These are phyloP conservation scores for Holtermanniella nyarrowii DNA, from an alignment of 768 basidiomycete genomes.

Conservation along the genomic window DNA sequence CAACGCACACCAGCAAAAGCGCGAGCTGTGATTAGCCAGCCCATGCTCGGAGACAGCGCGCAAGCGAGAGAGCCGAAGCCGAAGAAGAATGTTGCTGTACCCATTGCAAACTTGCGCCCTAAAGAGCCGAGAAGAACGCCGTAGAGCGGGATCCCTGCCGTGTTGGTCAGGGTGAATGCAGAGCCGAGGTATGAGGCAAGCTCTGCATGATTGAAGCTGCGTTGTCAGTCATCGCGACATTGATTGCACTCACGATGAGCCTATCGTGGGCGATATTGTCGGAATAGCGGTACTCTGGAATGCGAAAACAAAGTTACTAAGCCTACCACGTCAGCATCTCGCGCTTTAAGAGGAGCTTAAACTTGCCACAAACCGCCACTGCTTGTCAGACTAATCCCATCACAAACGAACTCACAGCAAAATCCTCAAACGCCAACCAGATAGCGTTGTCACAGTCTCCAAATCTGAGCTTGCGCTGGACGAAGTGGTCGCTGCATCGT, in stretches of 20 bases:
- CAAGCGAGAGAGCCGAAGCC: conserved; percentile 27
- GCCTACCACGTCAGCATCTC: conserved; percentile 9
- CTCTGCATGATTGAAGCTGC: conserved; percentile 36
- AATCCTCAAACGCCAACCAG: background rate
- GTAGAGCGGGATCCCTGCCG: conserved; percentile 37
- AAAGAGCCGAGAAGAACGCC: conserved; percentile 37
- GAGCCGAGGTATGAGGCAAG: conserved; percentile 34
- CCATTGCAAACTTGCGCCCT: conserved; percentile 33
- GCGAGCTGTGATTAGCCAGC: conserved; percentile 24
- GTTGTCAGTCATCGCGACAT: conserved; percentile 5
- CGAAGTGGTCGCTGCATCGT: too few species aligned
- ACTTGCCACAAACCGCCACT: background rate
- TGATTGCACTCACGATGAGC: conserved; percentile 1
- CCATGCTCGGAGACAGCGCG: conserved; percentile 22
- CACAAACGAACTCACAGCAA: background rate
- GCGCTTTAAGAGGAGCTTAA: background rate
- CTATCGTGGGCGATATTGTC: conserved; percentile 28
- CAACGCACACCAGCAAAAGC: conserved; percentile 28
- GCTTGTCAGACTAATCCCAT: background rate
- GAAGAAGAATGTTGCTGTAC: conserved; percentile 31
- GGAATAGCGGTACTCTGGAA: conserved; percentile 37
- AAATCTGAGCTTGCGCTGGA: too few species aligned
- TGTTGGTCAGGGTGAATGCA: conserved; percentile 29
- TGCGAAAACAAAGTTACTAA: conserved; percentile 37
- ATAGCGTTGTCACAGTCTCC: background rate